Evolutionary conservation across 75 land plant genomes (phyloP), one percentile per base, ranked within the genome.

Genomic region (Chamaecyparis obtusa): DNA sequence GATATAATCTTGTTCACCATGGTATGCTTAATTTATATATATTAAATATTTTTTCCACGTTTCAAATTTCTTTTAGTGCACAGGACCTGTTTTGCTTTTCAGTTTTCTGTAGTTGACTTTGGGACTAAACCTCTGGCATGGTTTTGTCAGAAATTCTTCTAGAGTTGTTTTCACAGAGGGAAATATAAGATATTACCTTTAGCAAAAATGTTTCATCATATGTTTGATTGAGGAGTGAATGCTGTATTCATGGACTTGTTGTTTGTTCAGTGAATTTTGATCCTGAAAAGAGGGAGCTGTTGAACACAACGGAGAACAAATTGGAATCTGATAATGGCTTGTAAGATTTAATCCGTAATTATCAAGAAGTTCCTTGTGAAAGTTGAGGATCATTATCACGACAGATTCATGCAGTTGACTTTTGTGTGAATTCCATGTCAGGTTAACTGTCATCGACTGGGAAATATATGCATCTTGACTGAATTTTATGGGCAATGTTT

Each of bases 81-180:
- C 33, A 81, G 83, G 83, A 27, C 27, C n/a, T 81, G 46, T 43
- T 46, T 48, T 46, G 15, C 3, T 13, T 44, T 3, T 5, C 1
- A 44, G 46, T n/a, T 41, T 27, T 21, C 48, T 81, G 49, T 51
- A 46, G 49, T 27, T 27, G 33, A 46, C n/a, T 27, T 49, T 46
- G 32, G 10, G n/a, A 16, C 1, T 81, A 41, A 81, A n/a, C 14
- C 32, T 3, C 8, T 46, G 21, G 33, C 33, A 81, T 81, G 32
- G 83, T 43, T 39, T 80, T 9, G 83, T 41, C 43, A 81, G 54
- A 81, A 41, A 81, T 81, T 32, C 83, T 81, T 44, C 32, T n/a
- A 81, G 46, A 21, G 46, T 46, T 32, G 0, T 81, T 14, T 81
- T 81, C 41, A 46, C 10, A 27, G 49, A 81, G 51, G 48, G 44